Conservation (phyloP, 371 early-diverging fungal species). For the Nematocida sp. region DNA sequence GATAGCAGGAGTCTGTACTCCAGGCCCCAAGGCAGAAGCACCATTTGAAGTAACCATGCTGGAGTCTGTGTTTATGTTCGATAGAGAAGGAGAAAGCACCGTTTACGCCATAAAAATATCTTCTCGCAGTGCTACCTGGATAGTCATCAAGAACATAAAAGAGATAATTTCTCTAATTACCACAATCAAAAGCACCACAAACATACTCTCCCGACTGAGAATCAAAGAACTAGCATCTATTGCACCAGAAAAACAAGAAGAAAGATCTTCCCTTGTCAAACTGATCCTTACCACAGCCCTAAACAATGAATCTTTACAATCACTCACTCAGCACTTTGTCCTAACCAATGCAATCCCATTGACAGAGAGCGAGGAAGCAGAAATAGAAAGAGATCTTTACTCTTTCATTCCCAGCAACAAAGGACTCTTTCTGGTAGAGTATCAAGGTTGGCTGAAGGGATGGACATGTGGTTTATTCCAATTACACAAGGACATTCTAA, state of each 20-base stretch:
- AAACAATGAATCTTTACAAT: background rate
- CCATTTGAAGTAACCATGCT: slow-evolving; percentile 41
- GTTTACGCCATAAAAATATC: slow-evolving; percentile 18
- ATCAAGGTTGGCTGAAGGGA: slow-evolving; percentile 27
- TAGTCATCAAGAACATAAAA: slow-evolving; percentile 12
- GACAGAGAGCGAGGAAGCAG: background rate
- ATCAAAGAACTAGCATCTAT: slow-evolving; percentile 18
- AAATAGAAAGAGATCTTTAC: background rate
- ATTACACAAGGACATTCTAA: slow-evolving; percentile 13
- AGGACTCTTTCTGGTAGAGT: slow-evolving; percentile 33
- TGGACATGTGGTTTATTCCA: slow-evolving; percentile 25
- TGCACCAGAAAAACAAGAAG: background rate
- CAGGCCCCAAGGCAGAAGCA: slow-evolving; percentile 41
- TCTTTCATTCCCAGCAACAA: background rate
- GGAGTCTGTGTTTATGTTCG: slow-evolving; percentile 3
- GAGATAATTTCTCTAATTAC: slow-evolving; percentile 18
- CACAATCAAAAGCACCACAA: slow-evolving; percentile 1
- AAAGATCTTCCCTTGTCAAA: background rate
- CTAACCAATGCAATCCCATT: slow-evolving; percentile 3
- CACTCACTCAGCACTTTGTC: slow-evolving; percentile 25
- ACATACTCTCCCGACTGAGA: slow-evolving; percentile 11
- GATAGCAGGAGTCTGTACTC: background rate
- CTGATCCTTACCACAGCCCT: slow-evolving; percentile 11
- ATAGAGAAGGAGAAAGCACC: slow-evolving; percentile 12
- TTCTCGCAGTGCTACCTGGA: slow-evolving; percentile 8